Percentiles rank a stretch among this genome's conserved stretches.
These are phyloP conservation scores for Fusarium musae DNA, from an alignment of 2,329 filamentous ascomycete genomes.

Conservation along the genomic window DNA sequence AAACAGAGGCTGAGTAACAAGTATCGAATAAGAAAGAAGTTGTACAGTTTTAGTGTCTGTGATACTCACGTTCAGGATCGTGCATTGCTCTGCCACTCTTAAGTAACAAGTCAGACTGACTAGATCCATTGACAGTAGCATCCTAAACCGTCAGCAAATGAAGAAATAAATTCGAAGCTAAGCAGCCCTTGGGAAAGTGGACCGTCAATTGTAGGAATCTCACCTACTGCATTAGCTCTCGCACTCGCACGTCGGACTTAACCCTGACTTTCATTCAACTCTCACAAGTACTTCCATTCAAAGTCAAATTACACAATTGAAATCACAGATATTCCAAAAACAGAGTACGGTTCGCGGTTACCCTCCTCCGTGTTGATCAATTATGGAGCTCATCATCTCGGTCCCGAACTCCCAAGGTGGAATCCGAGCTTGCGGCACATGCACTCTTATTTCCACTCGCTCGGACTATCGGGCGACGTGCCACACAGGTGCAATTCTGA, in stretches of 20 bases:
- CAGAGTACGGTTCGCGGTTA: not conserved
- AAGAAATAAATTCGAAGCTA: not conserved
- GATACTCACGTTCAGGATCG: not conserved
- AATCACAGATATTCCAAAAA: not conserved
- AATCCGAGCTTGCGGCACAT: not conserved
- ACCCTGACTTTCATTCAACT: not conserved
- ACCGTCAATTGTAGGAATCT: not conserved
- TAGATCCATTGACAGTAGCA: rapidly evolving
- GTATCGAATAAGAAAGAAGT: not conserved
- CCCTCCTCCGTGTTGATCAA: not conserved
- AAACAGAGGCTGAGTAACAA: not conserved
- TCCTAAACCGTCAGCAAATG: not conserved
- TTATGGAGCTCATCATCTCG: not conserved
- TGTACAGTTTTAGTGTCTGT: not conserved
- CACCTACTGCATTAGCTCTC: not conserved
- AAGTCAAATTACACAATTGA: rapidly evolving
- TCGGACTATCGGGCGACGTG: not conserved
- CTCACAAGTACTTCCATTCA: not conserved
- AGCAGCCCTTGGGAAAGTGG: not conserved
- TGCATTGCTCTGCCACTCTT: not conserved
- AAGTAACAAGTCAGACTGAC: not conserved
- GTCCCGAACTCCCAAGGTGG: not conserved
- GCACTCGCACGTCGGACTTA: not conserved
- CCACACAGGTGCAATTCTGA: not conserved
- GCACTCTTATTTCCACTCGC: not conserved